Evolutionary conservation across 495 filamentous ascomycete genomes (phyloP).

Genomic region (Halenospora varia): DNA sequence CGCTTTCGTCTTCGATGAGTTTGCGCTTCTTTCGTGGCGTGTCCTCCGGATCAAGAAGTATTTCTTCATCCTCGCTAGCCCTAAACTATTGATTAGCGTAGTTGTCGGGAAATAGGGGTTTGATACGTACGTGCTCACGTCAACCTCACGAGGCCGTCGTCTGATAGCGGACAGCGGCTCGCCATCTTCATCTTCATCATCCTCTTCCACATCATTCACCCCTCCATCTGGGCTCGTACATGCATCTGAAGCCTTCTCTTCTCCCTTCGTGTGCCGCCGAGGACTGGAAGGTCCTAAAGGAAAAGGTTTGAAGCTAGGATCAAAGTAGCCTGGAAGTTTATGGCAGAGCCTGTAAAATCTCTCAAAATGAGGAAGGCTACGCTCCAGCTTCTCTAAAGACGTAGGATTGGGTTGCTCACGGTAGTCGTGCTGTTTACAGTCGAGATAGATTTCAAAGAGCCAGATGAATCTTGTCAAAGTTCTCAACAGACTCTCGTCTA

Average conservation of each 20-base stretch:
- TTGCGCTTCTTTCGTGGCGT: slow-evolving; percentile 41
- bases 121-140: slow-evolving; percentile 6
- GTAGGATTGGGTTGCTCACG: too few species aligned
- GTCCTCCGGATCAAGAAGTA: neutral
- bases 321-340: slow-evolving; percentile 1
- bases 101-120: neutral
- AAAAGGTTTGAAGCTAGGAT: neutral
- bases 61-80: slow-evolving; percentile 1
- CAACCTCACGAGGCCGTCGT: slow-evolving; percentile 1
- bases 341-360: slow-evolving; percentile 12
- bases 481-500: slow-evolving; percentile 10
- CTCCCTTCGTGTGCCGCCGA: too few species aligned
- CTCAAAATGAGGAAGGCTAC: neutral
- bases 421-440: slow-evolving; percentile 9
- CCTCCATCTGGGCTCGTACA: slow-evolving; percentile 1
- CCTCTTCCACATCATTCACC: slow-evolving; percentile 12
- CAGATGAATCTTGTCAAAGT: slow-evolving; percentile 5
- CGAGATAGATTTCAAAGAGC: slow-evolving; percentile 19
- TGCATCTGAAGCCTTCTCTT: neutral
- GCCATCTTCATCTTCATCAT: slow-evolving; percentile 11
- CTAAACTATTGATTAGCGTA: slow-evolving; percentile 3
- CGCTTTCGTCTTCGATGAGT: slow-evolving; percentile 39
- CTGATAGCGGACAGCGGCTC: slow-evolving; percentile 7
- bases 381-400: neutral
- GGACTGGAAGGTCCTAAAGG: too few species aligned